Evolutionary conservation across 441 rosid species (phyloP), one percentile per base, ranked within the genome.

Genomic region (Gossypium lobatum): DNA sequence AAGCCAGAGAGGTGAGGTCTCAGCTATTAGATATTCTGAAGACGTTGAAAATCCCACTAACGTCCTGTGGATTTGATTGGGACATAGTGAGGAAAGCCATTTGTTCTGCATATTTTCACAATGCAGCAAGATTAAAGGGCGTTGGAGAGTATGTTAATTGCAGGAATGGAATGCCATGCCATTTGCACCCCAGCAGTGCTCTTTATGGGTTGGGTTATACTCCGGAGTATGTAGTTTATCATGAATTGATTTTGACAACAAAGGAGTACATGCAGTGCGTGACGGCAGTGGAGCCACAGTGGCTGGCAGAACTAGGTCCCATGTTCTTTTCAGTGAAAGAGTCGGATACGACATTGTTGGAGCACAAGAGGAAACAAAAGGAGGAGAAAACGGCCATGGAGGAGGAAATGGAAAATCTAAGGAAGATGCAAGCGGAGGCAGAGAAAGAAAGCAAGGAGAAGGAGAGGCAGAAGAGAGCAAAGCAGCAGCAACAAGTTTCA

Each of bases 181-280:
- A 95, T 81, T 81, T 95, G 74, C 99, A 92, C 66, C 98, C 98
- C 1, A 93, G 93, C 83, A 95, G 99, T 69, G 98, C 99, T 1
- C 87, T 95, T 13, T 93, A 84, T 28, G 98, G 97, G 39, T 79
- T 91, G 75, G 98, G 98, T 16, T 87, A 89, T 71, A 91, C 95
- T 8, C 98, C 99, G 0, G 97, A 95, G 16, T 84, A 90, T 58
- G 63, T 58, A 23, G 63, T 58, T 11, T 91, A 95, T 81, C 97
- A 95, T 17, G 99, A 95, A 73, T 78, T 95, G 85, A 81, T 95
- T 39, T 79, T 95, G 83, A 95, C 97, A 0, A 75, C 95, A 0
- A 95, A 95, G 83, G 95, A 95, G 85, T 95, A 95, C 77, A 95
- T 95, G 99, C 96, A 95, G 83, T 92, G 98, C 42, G 99, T 87